Percentiles rank a stretch among this genome's conserved stretches.
Conservation (phyloP, 805 yeast species). For the Wickerhamiella vanderwaltii region DNA sequence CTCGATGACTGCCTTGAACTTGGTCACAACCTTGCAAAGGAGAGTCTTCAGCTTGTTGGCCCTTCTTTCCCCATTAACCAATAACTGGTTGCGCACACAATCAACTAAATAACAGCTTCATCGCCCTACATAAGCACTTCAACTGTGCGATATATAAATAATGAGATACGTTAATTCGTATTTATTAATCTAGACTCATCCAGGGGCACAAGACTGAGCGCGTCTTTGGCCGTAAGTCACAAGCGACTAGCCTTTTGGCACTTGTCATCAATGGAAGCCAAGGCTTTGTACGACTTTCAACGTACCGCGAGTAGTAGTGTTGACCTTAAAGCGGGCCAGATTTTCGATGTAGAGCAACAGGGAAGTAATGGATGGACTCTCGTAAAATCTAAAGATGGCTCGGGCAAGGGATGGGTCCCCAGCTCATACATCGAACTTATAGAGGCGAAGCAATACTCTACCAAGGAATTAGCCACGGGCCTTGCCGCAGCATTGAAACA, state of each 20-base stretch:
- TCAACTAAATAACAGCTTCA: neutral
- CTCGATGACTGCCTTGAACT: conserved; percentile 46
- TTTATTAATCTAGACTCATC: neutral
- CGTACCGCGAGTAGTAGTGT: conserved; percentile 82
- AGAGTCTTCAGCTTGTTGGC: conserved; percentile 86
- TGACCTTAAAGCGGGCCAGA: conserved; percentile 64
- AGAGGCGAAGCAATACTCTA: conserved; percentile 8
- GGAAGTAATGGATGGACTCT: conserved; percentile 91
- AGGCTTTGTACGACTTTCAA: conserved; percentile 77
- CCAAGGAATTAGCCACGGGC: conserved; percentile 17
- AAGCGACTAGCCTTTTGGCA: neutral
- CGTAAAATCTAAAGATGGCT: conserved; percentile 63
- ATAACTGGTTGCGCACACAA: neutral
- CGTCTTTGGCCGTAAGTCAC: neutral
- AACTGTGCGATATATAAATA: neutral
- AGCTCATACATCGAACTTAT: conserved; percentile 57
- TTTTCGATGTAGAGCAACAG: conserved; percentile 57
- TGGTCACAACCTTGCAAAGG: conserved; percentile 84
- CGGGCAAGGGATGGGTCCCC: conserved; percentile 93
- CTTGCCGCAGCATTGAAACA: conserved; percentile 17
- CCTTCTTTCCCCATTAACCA: conserved; percentile 63
- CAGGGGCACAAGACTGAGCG: neutral
- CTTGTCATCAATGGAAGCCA: conserved; percentile 25
- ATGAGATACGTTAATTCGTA: neutral
- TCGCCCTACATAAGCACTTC: neutral